Evolutionary conservation across 768 basidiomycete genomes (phyloP).

Genomic region (Termitomyces sp.): DNA sequence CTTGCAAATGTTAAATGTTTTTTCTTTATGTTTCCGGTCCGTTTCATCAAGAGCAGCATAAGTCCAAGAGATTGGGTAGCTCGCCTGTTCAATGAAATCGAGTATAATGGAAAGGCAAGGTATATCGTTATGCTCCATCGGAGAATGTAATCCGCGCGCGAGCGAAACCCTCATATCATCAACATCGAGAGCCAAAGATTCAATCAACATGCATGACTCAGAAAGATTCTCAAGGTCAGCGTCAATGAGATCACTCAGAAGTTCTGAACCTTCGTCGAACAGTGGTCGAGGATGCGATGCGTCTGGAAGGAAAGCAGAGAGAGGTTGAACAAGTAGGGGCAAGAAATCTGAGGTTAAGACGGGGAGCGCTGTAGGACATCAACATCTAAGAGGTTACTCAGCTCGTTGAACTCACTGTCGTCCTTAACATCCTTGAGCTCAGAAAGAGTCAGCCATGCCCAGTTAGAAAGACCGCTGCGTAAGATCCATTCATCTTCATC

Average conservation of each 20-base stretch:
- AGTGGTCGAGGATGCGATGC: constrained; percentile 28
- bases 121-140: constrained; percentile 49
- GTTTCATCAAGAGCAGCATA: constrained; percentile 37
- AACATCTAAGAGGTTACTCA: neutral
- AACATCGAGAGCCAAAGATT: constrained; percentile 73
- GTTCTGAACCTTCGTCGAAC: constrained; percentile 33
- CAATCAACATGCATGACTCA: constrained; percentile 70
- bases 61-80: constrained; percentile 64
- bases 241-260: constrained; percentile 44
- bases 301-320: constrained; percentile 56
- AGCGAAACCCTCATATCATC: constrained; percentile 71
- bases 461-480: constrained; percentile 60
- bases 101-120: constrained; percentile 61
- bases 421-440: constrained; percentile 71
- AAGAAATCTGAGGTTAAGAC: constrained; percentile 61
- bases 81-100: constrained; percentile 69
- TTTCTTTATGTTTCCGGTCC: constrained; percentile 57
- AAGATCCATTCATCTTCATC: constrained; percentile 58
- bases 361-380: constrained; percentile 36
- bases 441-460: constrained; percentile 75
- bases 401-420: constrained; percentile 43
- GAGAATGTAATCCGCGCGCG: constrained; percentile 58
- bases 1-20: constrained; percentile 77
- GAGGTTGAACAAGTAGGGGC: constrained; percentile 53
- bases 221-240: constrained; percentile 71